phyloP scores from a whole-genome alignment of 345 rosid genomes.

The Eucalyptus curtisii region DNA sequence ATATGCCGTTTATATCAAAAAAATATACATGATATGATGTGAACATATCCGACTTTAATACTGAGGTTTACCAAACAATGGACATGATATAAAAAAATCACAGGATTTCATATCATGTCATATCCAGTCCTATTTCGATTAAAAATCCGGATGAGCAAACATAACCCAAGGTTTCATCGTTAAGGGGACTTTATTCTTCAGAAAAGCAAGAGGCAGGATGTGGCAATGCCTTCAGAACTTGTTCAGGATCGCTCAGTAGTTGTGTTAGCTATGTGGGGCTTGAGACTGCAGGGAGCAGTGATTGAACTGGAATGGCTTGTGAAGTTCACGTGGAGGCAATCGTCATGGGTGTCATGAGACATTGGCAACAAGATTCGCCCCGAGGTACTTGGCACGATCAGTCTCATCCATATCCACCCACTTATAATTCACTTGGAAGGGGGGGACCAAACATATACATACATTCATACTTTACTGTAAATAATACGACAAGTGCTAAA shows the following conservation, averaged over 20 bases:
- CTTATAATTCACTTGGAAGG: background rate
- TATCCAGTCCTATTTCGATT: too few relatives aligned
- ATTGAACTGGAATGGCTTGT: background rate
- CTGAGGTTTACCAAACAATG: too few relatives aligned
- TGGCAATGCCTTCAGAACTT: background rate
- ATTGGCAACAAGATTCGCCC: background rate
- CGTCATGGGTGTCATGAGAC: background rate
- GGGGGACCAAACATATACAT: background rate
- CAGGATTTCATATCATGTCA: too few relatives aligned
- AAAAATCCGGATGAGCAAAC: too few relatives aligned
- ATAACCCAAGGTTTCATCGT: background rate
- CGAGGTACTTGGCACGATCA: background rate
- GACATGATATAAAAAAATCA: too few relatives aligned
- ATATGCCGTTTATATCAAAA: too few relatives aligned
- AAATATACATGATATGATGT: too few relatives aligned
- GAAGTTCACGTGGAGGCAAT: constrained; percentile 29
- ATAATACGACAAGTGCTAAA: background rate
- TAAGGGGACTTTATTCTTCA: background rate
- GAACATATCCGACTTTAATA: too few relatives aligned
- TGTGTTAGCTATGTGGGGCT: background rate
- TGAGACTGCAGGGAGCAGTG: background rate
- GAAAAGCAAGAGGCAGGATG: background rate
- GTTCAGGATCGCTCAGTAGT: background rate
- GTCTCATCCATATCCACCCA: background rate
- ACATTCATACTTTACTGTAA: background rate